Evolutionary conservation across 352 stramenopile species (phyloP), one percentile per base, ranked within the genome.

Genomic region (Globisporangium apiculatum): DNA sequence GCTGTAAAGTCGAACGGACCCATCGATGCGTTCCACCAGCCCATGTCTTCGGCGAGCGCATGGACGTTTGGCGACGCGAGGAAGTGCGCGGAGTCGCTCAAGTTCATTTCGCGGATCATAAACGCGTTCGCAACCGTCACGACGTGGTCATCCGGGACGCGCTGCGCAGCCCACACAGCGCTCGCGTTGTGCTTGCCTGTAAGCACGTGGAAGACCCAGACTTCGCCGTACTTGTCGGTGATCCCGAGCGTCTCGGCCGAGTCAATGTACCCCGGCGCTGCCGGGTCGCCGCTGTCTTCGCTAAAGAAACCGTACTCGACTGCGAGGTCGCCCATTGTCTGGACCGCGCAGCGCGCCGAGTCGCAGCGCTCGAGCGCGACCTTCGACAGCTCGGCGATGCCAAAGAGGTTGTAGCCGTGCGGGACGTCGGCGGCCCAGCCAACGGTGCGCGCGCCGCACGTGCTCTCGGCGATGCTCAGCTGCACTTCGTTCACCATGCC

Each of bases 191-290:
- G 63, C 43, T 71, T 73, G 15, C 97, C 93, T 5, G 93, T 94
- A 48, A 98, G 66, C 2, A 98, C 86, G 65, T 98, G 93, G 74
- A 98, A 98, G 31, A 98, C 76, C 92, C 94, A 98, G 15, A 87
- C 82, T 61, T 98, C 91, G 14, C 77, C 79, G 17, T 82, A 66
- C 48, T 86, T 78, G 67, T 98, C 94, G 3, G 74, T 79, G 7
- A 98, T 83, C 5, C 73, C 77, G 3, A 98, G 76, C 36, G 83
- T 75, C 64, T 98, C 94, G 6, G 79, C 85, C 64, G 76, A 89
- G 68, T 89, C 75, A 2, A 68, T 68, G 56, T 75, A 91, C 55
- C 73, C 76, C 0, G 84, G 84, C n/a, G 63, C 61, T 14, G 58
- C 58, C 18, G 76, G 79, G 51, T 87, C 66, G 41, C 84, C 84